phyloP scores from a whole-genome alignment of 805 yeast genomes.

The Wickerhamiella australiensis region DNA sequence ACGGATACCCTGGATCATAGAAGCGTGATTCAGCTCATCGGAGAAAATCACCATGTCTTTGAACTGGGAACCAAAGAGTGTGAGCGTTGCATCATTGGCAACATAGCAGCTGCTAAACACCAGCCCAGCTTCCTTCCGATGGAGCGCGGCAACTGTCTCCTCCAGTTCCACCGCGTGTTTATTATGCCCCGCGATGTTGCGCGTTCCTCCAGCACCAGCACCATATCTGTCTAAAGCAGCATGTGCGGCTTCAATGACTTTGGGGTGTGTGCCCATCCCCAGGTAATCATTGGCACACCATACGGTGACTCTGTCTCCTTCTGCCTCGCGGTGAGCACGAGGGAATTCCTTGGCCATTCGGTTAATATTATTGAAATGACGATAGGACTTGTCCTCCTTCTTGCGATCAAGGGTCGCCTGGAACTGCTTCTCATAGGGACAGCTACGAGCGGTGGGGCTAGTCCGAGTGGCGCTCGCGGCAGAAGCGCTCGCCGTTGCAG shows the following conservation, averaged over 20 bases:
- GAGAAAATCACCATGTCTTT: conserved; percentile 84
- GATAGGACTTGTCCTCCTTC: conserved; percentile 79
- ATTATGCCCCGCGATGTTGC: conserved; percentile 98
- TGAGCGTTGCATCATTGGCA: conserved; percentile 89
- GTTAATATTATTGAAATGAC: conserved; percentile 94
- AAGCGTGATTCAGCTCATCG: conserved; percentile 91
- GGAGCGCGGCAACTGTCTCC: conserved; percentile 75
- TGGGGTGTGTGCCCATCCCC: conserved; percentile 79
- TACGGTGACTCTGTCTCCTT: conserved; percentile 76
- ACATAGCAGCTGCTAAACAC: conserved; percentile 94
- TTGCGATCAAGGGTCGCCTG: conserved; percentile 56
- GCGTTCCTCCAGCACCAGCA: conserved; percentile 98
- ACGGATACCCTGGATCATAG: conserved; percentile 92
- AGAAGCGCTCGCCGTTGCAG: neutral
- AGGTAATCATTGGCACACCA: conserved; percentile 99
- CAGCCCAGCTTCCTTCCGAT: conserved; percentile 87
- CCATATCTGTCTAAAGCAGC: conserved; percentile 78
- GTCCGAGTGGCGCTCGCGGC: conserved; percentile 33
- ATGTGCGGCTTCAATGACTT: conserved; percentile 66
- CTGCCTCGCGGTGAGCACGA: conserved; percentile 70
- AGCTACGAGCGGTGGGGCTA: neutral
- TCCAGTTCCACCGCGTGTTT: conserved; percentile 79
- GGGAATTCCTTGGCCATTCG: conserved; percentile 92
- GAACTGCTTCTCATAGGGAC: conserved; percentile 49
- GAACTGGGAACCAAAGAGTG: conserved; percentile 81